Evolutionary conservation across 2,329 filamentous ascomycete species (phyloP), one percentile per base, ranked within the genome.

Genomic region (Scedosporium minutisporum): DNA sequence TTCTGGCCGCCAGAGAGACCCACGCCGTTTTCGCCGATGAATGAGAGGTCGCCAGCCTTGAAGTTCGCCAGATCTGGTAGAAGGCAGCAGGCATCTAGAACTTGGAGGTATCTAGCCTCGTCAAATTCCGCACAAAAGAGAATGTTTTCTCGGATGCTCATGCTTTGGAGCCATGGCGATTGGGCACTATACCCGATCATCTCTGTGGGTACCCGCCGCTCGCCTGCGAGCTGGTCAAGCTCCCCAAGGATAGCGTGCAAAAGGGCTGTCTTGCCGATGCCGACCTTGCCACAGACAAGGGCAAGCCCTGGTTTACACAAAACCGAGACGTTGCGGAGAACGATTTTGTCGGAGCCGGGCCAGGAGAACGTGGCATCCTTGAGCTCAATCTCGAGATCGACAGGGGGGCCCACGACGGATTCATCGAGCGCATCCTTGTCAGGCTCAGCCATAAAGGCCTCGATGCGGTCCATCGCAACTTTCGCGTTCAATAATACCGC

Each of bases 361-460:
- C 92, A 96, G 0, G 88, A 83, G 70, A 96, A 96, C 0, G 86
- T 87, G 4, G 89, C 90, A 29, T 84, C 75, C 2, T 80, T 76
- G 57, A 96, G 77, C 48, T 81, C 72, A 21, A 87, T 76, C 16
- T 80, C 75, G 18, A 58, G 44, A 4, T 58, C 14, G 21, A n/a
- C 23, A 21, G 44, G 57, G 14, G 63, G 63, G 16, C 58, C 23
- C 9, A 23, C 55, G 27, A 18, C 75, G 69, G 2, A 66, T 66
- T 1, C 72, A 48, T 58, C 57, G 21, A 23, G 72, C 29, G 82
- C 79, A 33, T 84, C 82, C 67, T 91, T 91, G 69, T 96, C 86
- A 0, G 90, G 90, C 72, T 96, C 92, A 0, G 79, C 77, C 90
- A 96, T 96, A 75, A 96, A 96, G 23, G 84, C 82, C 68, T 96